These are phyloP conservation scores for Sphaceloma murrayae DNA, from an alignment of 2,329 filamentous ascomycete species.

Conservation along the genomic window DNA sequence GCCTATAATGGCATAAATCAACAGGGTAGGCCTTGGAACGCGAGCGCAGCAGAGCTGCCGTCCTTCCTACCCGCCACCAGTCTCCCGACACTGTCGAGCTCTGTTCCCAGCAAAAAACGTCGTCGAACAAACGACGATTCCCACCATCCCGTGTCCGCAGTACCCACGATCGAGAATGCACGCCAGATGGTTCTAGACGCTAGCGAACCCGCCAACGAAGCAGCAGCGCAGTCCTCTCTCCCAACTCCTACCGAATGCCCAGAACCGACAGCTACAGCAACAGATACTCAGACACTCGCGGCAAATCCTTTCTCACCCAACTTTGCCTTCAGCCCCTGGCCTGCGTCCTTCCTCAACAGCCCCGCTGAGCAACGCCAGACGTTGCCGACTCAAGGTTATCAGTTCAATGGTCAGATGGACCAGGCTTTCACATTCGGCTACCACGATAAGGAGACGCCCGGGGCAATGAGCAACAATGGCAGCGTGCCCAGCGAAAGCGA, in stretches of 20 bases:
- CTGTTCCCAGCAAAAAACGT: slow-evolving; percentile 1
- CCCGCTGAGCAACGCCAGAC: slow-evolving; percentile 16
- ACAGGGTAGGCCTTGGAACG: neutral
- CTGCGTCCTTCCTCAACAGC: slow-evolving; percentile 17
- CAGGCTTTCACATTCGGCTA: slow-evolving; percentile 21
- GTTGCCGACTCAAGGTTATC: slow-evolving; percentile 16
- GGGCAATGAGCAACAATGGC: slow-evolving; percentile 34
- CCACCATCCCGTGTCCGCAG: slow-evolving; percentile 1
- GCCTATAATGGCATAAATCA: slow-evolving; percentile 16
- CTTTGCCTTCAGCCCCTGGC: slow-evolving; percentile 29
- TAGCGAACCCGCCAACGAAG: slow-evolving; percentile 1
- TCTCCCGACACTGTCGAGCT: slow-evolving; percentile 6
- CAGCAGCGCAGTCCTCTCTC: slow-evolving; percentile 13
- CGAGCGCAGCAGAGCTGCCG: neutral
- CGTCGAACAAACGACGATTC: slow-evolving; percentile 9
- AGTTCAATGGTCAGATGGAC: slow-evolving; percentile 20
- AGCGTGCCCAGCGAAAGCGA: slow-evolving; percentile 42
- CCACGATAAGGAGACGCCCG: slow-evolving; percentile 37
- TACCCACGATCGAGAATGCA: slow-evolving; percentile 7
- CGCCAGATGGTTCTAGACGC: neutral
- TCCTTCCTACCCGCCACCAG: slow-evolving; percentile 4
- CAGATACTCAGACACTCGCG: slow-evolving; percentile 21
- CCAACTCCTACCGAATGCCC: slow-evolving; percentile 16
- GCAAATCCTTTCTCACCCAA: slow-evolving; percentile 35
- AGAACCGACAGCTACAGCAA: slow-evolving; percentile 11